Conservation (phyloP, 73 alveolate genomes). For the Symbiodinium pilosum region DNA sequence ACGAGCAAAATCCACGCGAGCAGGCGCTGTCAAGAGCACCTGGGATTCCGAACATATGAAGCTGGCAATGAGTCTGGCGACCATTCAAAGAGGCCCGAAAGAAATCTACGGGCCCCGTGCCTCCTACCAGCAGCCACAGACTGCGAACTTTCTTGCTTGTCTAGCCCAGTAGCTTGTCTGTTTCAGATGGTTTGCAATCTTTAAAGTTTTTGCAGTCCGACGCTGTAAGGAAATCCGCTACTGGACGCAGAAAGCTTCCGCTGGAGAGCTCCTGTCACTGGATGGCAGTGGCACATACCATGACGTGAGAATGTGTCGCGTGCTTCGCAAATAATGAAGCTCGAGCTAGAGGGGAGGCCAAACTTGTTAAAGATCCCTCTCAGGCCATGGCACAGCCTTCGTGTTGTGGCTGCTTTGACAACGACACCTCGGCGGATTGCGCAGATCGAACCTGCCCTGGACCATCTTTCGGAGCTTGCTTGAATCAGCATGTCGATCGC, state of each 20-base stretch:
- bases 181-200: too few relatives aligned
- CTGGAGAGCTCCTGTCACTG: neutral
- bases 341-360: neutral
- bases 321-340: neutral
- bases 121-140: too few relatives aligned
- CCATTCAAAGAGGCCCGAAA: too few relatives aligned
- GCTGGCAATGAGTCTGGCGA: too few relatives aligned
- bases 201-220: too few relatives aligned
- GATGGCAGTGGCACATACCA: neutral
- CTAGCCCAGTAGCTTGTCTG: too few relatives aligned
- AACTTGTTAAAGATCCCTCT: neutral
- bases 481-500: too few relatives aligned
- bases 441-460: neutral
- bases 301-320: neutral
- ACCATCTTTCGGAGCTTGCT: too few relatives aligned
- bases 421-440: conserved; percentile 28
- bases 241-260: neutral
- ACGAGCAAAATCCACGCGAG: neutral
- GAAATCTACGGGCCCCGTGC: too few relatives aligned
- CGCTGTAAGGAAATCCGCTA: too few relatives aligned
- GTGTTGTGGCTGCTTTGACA: conserved; percentile 71
- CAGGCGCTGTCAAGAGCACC: neutral
- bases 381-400: conserved; percentile 32
- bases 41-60: too few relatives aligned
- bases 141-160: too few relatives aligned